A percentile compares a stretch with the other conserved stretches of the same genome.
Evolutionary conservation across 129 eudicot species (phyloP).

Genomic region (Chrysanthemum seticuspe): DNA sequence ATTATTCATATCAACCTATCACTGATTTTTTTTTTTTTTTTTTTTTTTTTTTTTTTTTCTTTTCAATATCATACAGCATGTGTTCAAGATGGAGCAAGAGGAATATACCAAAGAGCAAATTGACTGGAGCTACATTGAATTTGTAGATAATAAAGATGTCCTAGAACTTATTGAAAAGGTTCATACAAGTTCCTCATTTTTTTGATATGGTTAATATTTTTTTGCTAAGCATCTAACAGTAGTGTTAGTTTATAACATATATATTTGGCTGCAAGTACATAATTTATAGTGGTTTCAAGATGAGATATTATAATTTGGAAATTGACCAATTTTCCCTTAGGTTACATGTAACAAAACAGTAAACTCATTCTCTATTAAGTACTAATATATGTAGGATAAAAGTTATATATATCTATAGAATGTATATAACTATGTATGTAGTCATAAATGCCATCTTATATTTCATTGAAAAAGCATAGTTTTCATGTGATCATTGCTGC

Average conservation of each 20-base stretch:
- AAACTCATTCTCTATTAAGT: neutral
- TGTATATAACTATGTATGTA: neutral
- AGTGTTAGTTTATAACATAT: slow-evolving; percentile 1
- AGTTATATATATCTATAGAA: slow-evolving; percentile 1
- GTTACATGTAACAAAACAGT: slow-evolving; percentile 1
- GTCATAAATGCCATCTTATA: neutral
- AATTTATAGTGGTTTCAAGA: neutral
- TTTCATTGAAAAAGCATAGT: neutral
- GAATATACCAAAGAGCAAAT: slow-evolving; percentile 92
- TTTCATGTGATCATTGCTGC: slow-evolving; percentile 18
- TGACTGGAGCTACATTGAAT: slow-evolving; percentile 99
- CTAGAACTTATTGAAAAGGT: slow-evolving; percentile 99
- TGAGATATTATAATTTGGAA: slow-evolving; percentile 5
- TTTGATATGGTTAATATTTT: neutral
- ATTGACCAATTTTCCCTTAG: neutral
- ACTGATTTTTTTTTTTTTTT: slow-evolving; percentile 13
- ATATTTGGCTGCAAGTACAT: neutral
- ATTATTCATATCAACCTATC: slow-evolving; percentile 16
- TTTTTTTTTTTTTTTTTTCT: slow-evolving; percentile 21
- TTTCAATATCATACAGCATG: slow-evolving; percentile 71
- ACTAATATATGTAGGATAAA: neutral
- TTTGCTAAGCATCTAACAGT: slow-evolving; percentile 10
- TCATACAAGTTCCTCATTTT: slow-evolving; percentile 2
- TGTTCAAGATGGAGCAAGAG: slow-evolving; percentile 99
- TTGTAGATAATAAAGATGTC: slow-evolving; percentile 97